These are phyloP conservation scores for Acorus calamus DNA, from an alignment of 106 monocot species.

Conservation along the genomic window DNA sequence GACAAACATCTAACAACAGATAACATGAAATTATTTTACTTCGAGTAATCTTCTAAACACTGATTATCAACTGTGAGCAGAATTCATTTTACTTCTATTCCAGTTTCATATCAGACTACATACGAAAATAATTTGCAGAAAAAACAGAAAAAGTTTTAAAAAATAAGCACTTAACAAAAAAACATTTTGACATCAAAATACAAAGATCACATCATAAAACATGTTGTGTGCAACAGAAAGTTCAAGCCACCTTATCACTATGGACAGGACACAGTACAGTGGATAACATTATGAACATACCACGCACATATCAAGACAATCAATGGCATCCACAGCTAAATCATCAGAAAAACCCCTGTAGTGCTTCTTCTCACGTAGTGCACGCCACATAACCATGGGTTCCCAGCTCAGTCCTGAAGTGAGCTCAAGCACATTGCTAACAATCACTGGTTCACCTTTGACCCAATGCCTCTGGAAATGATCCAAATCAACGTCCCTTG, in stretches of 20 bases:
- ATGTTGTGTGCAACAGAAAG: too few relatives aligned
- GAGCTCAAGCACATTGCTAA: constrained; percentile 42
- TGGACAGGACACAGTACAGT: too few relatives aligned
- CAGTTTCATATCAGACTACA: not conserved
- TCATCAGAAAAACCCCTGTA: constrained; percentile 23
- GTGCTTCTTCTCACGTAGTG: constrained; percentile 43
- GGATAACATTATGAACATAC: constrained; percentile 18
- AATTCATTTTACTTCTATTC: too few relatives aligned
- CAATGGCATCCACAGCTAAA: constrained; percentile 49
- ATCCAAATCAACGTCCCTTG: constrained; percentile 28
- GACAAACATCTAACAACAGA: too few relatives aligned
- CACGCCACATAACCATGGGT: constrained; percentile 78
- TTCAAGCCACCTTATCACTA: too few relatives aligned
- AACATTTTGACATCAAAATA: too few relatives aligned
- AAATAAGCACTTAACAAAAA: too few relatives aligned
- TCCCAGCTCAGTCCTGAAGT: constrained; percentile 72
- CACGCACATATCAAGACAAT: constrained; percentile 72
- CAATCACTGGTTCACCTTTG: constrained; percentile 66
- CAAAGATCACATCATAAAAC: too few relatives aligned
- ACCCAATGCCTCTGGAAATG: constrained; percentile 61
- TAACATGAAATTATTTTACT: too few relatives aligned
- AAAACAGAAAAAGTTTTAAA: not conserved
- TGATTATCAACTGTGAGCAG: too few relatives aligned
- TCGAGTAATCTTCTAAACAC: too few relatives aligned
- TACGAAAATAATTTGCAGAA: not conserved